Conservation (phyloP, 179 eudicot species). For the Sideroxylon spinosum region DNA sequence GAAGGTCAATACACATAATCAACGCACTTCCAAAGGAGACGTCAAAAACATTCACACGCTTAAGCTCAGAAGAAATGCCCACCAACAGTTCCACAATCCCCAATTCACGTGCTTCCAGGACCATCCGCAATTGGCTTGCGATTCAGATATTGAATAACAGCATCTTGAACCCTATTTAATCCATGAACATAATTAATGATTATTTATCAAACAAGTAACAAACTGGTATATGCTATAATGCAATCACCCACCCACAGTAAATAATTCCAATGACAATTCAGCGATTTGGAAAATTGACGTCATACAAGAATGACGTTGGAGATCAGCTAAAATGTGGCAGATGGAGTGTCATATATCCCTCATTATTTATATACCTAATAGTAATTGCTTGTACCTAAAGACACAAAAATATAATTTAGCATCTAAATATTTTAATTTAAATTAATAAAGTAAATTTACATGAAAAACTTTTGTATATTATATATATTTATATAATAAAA, state of each 20-base stretch:
- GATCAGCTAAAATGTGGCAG: constrained; percentile 6
- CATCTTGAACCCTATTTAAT: constrained; percentile 22
- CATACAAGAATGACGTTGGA: background rate
- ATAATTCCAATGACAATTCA: background rate
- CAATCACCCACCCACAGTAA: background rate
- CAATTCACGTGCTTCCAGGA: constrained; percentile 20
- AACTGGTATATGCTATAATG: background rate
- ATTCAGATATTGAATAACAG: constrained; percentile 24
- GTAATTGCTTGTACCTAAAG: too few relatives aligned
- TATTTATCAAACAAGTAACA: too few relatives aligned
- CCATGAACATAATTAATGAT: background rate
- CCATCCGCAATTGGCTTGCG: constrained; percentile 17
- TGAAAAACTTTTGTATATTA: too few relatives aligned
- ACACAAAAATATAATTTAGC: too few relatives aligned
- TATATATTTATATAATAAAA: too few relatives aligned
- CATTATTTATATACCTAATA: too few relatives aligned
- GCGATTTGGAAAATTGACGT: background rate
- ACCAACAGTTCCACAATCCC: background rate
- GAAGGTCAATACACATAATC: background rate
- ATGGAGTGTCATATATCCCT: background rate
- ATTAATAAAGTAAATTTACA: too few relatives aligned
- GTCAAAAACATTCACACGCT: background rate
- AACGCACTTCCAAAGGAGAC: constrained; percentile 7
- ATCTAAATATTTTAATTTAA: too few relatives aligned
- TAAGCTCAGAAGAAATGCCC: background rate